Evolutionary conservation across 2,329 filamentous ascomycete genomes (phyloP), one percentile per base, ranked within the genome.

Genomic region (Microdochium paspali): DNA sequence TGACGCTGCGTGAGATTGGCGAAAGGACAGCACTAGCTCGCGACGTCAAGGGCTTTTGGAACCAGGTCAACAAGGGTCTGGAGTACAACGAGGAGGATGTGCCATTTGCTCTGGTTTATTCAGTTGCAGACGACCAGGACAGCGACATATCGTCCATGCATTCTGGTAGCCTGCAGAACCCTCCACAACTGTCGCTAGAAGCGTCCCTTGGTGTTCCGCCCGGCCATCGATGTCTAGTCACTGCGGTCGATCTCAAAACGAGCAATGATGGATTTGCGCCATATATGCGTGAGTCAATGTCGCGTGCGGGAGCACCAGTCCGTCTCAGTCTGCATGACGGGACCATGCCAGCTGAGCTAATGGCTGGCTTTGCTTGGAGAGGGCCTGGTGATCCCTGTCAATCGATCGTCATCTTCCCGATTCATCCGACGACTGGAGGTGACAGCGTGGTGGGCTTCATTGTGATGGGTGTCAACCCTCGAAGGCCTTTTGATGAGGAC

Each of bases 101-200:
- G 4, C 87, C 87, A 0, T 88, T 91, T 58, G 81, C 81, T 20
- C 68, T 91, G 50, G 73, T 91, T 1, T 93, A 93, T 62, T 89
- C 85, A 1, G 80, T 88, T 3, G 74, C 56, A 24, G 85, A 90
- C 44, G 84, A 89, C 18, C 66, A 61, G 9, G 85, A 88, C 52
- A 87, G 82, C 59, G 86, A 90, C 49, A 73, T 77, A 4, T 83
- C 82, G 4, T 88, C 85, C 1, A 75, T 87, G 50, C 78, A 87
- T 56, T 87, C 85, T 0, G 82, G 78, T 32, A 85, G 79, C 52
- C 61, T 80, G 23, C 59, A 78, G 6, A 77, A 79, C 28, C 74
- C 79, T 2, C 82, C 83, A 26, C 74, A 80, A 26, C 77, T 87
- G 49, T 68, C 74, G n/a, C 71, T 93, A 0, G 86, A 91, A 63